Percentiles rank a stretch among this genome's conserved stretches.
Evolutionary conservation across 1,139 yeast genomes (phyloP).

Genomic region (Meyerozyma carpophila): DNA sequence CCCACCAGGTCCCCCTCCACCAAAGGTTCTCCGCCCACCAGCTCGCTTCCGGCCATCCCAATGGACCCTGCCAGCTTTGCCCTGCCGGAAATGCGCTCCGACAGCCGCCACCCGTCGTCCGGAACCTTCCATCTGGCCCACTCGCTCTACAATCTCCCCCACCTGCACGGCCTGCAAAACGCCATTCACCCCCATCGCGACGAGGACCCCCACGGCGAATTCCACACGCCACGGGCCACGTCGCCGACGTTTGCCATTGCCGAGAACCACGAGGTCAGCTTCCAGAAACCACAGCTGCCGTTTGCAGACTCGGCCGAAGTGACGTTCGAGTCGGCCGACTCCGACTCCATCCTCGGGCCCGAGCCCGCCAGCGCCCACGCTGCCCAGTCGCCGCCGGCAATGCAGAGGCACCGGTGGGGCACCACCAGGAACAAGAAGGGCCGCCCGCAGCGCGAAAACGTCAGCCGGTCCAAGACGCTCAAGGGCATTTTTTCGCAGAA

Average conservation of each 20-base stretch:
- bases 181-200: not conserved
- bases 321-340: slow-evolving; percentile 2
- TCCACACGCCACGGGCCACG: not conserved
- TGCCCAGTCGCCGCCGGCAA: slow-evolving; percentile 18
- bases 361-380: slow-evolving; percentile 12
- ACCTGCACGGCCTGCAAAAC: not conserved
- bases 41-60: not conserved
- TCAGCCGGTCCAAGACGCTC: slow-evolving; percentile 44
- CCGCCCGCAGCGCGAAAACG: slow-evolving; percentile 45
- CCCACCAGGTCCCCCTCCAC: slow-evolving; percentile 2
- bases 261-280: not conserved
- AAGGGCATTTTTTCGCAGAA: slow-evolving; percentile 22
- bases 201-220: not conserved
- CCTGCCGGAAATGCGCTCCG: not conserved
- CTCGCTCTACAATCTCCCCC: too few relatives aligned
- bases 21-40: not conserved
- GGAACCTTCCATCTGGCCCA: too few relatives aligned
- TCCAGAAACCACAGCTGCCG: slow-evolving; percentile 1
- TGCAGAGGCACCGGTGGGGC: slow-evolving; percentile 86
- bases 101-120: not conserved
- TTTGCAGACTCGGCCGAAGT: slow-evolving; percentile 1
- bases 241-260: not conserved
- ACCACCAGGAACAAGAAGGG: slow-evolving; percentile 78
- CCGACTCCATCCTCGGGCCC: slow-evolving; percentile 7
- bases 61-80: not conserved